Evolutionary conservation across 192 early-diverging fungal species (phyloP).

Genomic region (Backusella australiensis): DNA sequence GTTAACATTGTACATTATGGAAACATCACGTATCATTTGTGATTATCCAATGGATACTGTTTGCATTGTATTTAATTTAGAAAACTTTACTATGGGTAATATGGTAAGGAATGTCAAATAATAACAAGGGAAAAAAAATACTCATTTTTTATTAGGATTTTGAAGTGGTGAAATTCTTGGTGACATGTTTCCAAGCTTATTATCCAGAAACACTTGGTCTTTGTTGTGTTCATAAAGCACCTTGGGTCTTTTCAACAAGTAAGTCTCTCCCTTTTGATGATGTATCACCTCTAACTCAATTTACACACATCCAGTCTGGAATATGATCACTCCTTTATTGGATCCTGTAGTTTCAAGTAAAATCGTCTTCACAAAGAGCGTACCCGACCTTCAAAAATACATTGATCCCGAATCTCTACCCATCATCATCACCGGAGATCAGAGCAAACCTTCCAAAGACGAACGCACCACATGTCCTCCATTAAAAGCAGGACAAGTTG

Average conservation of each 20-base stretch:
- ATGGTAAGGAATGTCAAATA: conserved; percentile 36
- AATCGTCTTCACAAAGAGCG: conserved; percentile 67
- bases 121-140: neutral
- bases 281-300: neutral
- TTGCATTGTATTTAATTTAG: conserved; percentile 78
- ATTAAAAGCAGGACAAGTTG: neutral
- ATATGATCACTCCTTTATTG: conserved; percentile 76
- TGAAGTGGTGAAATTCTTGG: conserved; percentile 71
- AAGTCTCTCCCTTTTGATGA: neutral
- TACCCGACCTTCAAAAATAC: conserved; percentile 59
- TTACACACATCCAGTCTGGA: conserved; percentile 57
- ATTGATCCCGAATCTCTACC: conserved; percentile 63
- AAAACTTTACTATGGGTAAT: conserved; percentile 68
- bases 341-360: conserved; percentile 91
- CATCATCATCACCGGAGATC: conserved; percentile 52
- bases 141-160: conserved; percentile 52
- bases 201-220: conserved; percentile 88
- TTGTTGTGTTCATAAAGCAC: conserved; percentile 81
- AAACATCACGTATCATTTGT: conserved; percentile 64
- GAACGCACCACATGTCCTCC: neutral
- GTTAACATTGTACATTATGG: conserved; percentile 72
- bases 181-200: conserved; percentile 80
- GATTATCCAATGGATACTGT: conserved; percentile 66
- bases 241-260: conserved; percentile 79
- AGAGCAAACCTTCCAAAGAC: neutral